A percentile compares a stretch with the other conserved stretches of the same genome.
phyloP scores from a whole-genome alignment of 2,329 filamentous ascomycete genomes.

The Aspergillus sclerotialis region DNA sequence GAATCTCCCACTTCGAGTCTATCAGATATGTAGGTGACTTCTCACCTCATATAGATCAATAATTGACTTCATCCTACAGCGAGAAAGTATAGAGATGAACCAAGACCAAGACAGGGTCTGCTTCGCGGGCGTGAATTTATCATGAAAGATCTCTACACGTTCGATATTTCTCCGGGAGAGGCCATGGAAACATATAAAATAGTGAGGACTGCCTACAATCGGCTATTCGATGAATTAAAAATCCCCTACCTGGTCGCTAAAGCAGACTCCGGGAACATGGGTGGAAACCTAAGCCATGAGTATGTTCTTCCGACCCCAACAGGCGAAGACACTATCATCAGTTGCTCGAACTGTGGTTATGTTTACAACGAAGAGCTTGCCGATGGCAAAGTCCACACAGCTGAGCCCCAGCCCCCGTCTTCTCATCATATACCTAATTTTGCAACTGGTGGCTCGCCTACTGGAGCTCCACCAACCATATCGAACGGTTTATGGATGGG shows the following conservation, averaged over 20 bases:
- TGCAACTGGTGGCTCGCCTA: conserved; percentile 13
- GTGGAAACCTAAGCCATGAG: conserved; percentile 86
- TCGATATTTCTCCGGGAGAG: conserved; percentile 62
- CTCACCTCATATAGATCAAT: neutral
- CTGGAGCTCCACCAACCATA: conserved; percentile 20
- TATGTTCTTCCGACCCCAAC: conserved; percentile 76
- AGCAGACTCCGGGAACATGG: conserved; percentile 94
- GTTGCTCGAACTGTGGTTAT: conserved; percentile 66
- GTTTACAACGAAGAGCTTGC: conserved; percentile 86
- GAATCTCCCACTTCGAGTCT: conserved; percentile 75
- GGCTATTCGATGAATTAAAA: conserved; percentile 74
- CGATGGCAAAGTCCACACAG: conserved; percentile 28
- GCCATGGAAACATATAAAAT: conserved; percentile 74
- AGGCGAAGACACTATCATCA: conserved; percentile 80
- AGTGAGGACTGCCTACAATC: conserved; percentile 66
- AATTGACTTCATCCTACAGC: conserved; percentile 40
- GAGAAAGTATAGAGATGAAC: conserved; percentile 91
- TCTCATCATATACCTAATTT: conserved; percentile 13
- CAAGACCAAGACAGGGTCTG: conserved; percentile 78
- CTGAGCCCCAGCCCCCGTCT: conserved; percentile 4
- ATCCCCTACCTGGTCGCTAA: conserved; percentile 78
- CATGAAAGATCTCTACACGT: conserved; percentile 99
- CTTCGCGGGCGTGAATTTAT: conserved; percentile 83
- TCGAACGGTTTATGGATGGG: conserved; percentile 35
- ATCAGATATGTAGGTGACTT: conserved; percentile 68